phyloP scores from a whole-genome alignment of 2,329 filamentous ascomycete genomes.

The Aspergillus awamori region DNA sequence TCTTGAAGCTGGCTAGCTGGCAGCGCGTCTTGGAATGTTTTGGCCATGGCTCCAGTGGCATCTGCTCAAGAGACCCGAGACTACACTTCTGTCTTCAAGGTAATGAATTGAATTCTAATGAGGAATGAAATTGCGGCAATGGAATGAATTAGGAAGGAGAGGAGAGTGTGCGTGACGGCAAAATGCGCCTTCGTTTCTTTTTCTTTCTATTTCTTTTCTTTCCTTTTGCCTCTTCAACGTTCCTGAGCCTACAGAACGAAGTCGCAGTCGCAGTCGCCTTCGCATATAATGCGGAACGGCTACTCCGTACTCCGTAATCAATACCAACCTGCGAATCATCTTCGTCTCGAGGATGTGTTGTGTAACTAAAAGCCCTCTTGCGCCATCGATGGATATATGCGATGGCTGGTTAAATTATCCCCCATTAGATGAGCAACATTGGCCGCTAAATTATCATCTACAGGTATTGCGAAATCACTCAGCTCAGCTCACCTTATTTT shows the following conservation, averaged over 20 bases:
- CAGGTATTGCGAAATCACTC: background rate
- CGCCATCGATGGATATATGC: background rate
- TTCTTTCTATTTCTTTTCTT: background rate
- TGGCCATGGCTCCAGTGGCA: background rate
- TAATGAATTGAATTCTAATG: background rate
- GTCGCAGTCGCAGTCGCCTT: background rate
- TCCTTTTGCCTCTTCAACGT: background rate
- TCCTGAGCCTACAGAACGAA: background rate
- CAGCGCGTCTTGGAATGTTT: conserved; percentile 10
- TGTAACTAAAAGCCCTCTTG: background rate
- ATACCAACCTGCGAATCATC: background rate
- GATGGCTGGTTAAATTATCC: background rate
- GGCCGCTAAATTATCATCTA: background rate
- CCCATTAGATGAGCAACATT: background rate
- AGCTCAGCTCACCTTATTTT: conserved; percentile 3
- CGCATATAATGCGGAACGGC: background rate
- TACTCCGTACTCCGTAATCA: background rate
- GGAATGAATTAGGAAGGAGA: background rate
- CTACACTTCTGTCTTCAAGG: background rate
- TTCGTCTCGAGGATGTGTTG: background rate
- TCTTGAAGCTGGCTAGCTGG: background rate
- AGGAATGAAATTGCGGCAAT: background rate
- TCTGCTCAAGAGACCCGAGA: background rate
- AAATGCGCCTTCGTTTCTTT: background rate
- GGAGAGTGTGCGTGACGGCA: background rate